A percentile compares a stretch with the other conserved stretches of the same genome.
phyloP scores from a whole-genome alignment of 441 rosid genomes.

The Syzygium syzygioides region DNA sequence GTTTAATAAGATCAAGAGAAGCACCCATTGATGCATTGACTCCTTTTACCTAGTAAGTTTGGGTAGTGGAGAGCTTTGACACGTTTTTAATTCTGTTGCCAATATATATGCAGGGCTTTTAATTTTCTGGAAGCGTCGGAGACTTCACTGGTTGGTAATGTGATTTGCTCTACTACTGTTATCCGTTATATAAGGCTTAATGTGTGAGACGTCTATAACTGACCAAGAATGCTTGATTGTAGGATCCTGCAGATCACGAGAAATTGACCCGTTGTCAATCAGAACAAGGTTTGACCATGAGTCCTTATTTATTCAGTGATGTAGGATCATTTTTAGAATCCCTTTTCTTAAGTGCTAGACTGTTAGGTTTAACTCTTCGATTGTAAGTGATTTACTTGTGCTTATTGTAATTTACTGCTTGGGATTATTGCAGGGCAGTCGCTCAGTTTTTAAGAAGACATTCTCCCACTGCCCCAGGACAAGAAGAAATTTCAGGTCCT shows the following conservation, averaged over 20 bases:
- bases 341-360: neutral
- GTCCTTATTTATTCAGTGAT: neutral
- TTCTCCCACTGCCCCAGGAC: slow-evolving; percentile 32
- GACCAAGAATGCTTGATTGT: slow-evolving; percentile 5
- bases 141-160: slow-evolving; percentile 40
- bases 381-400: neutral
- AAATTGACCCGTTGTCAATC: slow-evolving; percentile 42
- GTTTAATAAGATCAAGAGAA: neutral
- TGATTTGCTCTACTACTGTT: neutral
- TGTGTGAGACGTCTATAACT: neutral
- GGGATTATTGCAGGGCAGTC: slow-evolving; percentile 48
- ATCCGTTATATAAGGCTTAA: neutral
- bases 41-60: neutral
- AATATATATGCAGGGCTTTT: slow-evolving; percentile 50
- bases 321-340: neutral
- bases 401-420: neutral
- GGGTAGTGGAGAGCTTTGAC: neutral
- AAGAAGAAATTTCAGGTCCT: slow-evolving; percentile 31
- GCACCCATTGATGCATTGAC: neutral
- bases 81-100: slow-evolving; percentile 4
- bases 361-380: neutral
- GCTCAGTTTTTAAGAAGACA: slow-evolving; percentile 49
- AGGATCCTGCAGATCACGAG: slow-evolving; percentile 46
- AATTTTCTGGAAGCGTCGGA: slow-evolving; percentile 56
- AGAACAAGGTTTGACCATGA: slow-evolving; percentile 57